Evolutionary conservation across 2,329 filamentous ascomycete genomes (phyloP).

Genomic region (Exophiala calicioides): DNA sequence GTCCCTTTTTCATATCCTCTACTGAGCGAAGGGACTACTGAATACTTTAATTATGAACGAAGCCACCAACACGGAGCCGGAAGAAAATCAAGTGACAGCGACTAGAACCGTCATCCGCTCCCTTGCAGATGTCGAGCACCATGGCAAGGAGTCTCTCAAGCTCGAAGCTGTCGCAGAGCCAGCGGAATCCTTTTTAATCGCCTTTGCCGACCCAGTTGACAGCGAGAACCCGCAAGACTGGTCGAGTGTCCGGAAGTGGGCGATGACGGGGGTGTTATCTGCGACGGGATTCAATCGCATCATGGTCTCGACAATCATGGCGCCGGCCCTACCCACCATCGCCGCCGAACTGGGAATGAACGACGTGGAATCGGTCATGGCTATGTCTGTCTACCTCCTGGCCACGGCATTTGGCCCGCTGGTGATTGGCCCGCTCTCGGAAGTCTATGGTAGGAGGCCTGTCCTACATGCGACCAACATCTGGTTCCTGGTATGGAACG

Average conservation of each 20-base stretch:
- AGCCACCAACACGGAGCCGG: no score
- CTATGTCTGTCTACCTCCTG: conserved; percentile 48
- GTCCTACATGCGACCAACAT: conserved; percentile 52
- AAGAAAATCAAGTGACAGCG: no score
- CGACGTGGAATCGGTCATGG: conserved; percentile 39
- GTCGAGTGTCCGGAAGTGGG: conserved; percentile 53
- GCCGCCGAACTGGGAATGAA: conserved; percentile 65
- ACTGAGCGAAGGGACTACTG: no score
- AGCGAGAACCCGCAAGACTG: conserved; percentile 46
- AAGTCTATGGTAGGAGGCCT: conserved; percentile 51
- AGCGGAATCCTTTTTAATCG: neutral
- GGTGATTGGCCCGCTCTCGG: conserved; percentile 48
- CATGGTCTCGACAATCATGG: conserved; percentile 60
- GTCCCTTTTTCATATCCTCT: no score
- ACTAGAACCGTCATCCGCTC: no score
- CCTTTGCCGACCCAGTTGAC: conserved; percentile 20
- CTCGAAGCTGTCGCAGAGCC: conserved; percentile 35
- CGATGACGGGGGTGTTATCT: conserved; percentile 51
- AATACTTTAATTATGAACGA: no score
- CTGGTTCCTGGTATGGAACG: conserved; percentile 54
- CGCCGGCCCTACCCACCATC: conserved; percentile 1
- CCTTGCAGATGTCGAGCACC: conserved; percentile 2
- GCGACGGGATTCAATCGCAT: conserved; percentile 58
- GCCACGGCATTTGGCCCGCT: conserved; percentile 49
- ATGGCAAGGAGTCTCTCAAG: no score